phyloP scores from a whole-genome alignment of 148 eudicot species.

The Vaccinium darrowii region DNA sequence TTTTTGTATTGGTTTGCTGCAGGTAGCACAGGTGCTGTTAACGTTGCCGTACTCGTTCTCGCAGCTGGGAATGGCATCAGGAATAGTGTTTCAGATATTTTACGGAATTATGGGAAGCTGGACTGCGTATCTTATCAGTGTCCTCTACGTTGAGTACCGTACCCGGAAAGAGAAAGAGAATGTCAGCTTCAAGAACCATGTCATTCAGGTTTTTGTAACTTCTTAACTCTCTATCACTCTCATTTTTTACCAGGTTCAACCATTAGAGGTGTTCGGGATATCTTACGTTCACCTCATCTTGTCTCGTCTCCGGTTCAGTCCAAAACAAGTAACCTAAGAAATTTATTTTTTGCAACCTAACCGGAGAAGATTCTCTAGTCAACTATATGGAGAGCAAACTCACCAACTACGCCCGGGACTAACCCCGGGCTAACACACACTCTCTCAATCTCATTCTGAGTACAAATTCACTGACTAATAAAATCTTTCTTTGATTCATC shows the following conservation, averaged over 20 bases:
- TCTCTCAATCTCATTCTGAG: too few species aligned
- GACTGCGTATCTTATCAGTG: conserved; percentile 94
- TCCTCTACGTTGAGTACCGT: conserved; percentile 71
- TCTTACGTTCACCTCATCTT: too few species aligned
- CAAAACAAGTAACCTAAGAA: too few species aligned
- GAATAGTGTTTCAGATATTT: conserved; percentile 60
- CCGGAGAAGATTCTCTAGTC: too few species aligned
- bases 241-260: too few species aligned
- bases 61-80: conserved; percentile 77
- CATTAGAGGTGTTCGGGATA: too few species aligned
- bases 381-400: too few species aligned
- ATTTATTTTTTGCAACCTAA: too few species aligned
- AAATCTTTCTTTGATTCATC: not conserved
- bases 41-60: conserved; percentile 85
- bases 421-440: too few species aligned
- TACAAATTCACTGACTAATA: too few species aligned
- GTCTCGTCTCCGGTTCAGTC: too few species aligned
- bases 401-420: too few species aligned
- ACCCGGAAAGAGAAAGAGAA: conserved; percentile 76
- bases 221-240: not conserved
- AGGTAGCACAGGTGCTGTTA: conserved; percentile 87
- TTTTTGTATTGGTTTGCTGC: not conserved
- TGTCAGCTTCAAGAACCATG: conserved; percentile 90
- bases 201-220: conserved; percentile 55
- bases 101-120: conserved; percentile 80